Base-by-base conservation (phyloP, 2,329 filamentous ascomycete genomes). In the Pestalotiopsis sp. region DNA sequence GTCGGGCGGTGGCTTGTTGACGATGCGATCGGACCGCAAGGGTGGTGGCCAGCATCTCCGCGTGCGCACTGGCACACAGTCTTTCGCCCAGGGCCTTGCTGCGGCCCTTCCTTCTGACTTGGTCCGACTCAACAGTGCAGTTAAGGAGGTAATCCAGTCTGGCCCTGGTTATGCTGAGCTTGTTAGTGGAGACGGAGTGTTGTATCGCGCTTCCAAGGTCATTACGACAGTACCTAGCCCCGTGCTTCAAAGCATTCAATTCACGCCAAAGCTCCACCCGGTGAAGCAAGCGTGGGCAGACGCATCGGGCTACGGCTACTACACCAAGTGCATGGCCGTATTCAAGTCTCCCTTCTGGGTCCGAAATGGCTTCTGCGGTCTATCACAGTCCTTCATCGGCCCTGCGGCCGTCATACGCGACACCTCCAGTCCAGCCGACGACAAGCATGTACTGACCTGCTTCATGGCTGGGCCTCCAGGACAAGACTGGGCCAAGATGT, bases 11-110 rank as follows among this genome's bases (percentile, higher is more conserved):
- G 87, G 88, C 0, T 76, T 89, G 2, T 68, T 85, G 67, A 77
- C 81, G 58, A 85, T 89, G 81, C 78, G 84, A 0, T 86, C 85
- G 1, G 86, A 89, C 71, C 72, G 78, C 24, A 83, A 85, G 67
- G 71, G 81, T 56, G 87, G 87, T 4, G 87, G 83, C 0, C 85
- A 88, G 70, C 81, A 86, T 70, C 77, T 88, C 7, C 80, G 86
- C 1, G 72, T 85, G 20, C 78, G 79, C 2, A 75, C 83, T 66
- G 86, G 86, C 1, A 85, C 81, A 0, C 82, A 85, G 69, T 70
- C 74, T 0, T 77, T 86, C 39, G 71, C 81, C 22, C 14, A 74
- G 44, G 76, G 77, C 0, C 70, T 86, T 0, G 80, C 82, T 0
- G 61, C 67, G 1, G 71, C 72, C 1, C 75, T 86, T 1, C 73